Evolutionary conservation across 345 rosid genomes (phyloP), one percentile per base, ranked within the genome.

Genomic region (Mangifera indica): DNA sequence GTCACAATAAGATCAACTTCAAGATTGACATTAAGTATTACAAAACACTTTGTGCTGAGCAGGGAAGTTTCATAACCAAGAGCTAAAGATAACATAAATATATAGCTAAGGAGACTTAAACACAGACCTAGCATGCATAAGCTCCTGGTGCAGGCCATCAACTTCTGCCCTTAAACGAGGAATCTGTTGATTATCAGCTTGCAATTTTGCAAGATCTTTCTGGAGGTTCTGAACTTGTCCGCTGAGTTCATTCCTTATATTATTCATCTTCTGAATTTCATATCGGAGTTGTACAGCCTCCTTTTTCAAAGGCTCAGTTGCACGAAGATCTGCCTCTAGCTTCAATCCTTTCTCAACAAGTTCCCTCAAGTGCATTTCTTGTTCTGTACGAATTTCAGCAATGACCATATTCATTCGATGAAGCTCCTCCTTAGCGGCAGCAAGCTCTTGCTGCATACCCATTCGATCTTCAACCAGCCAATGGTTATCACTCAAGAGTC

Each of bases 301-400:
- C 63, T 85, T 91, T 83, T 87, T 95, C 73, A 89, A 81, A 20
- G 97, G 89, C 75, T 92, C 98, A 63, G 88, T 67, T 3, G 88
- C 94, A 58, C 92, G 96, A 64, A 91, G 80, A 79, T 95, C 99
- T 22, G 86, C 91, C 77, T 92, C 98, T 55, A 92, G 85, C 77
- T 89, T 91, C 86, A 89, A 76, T 67, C 91, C 89, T 80, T 86
- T 92, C 81, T 93, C 93, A 74, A 88, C 81, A 59, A 93, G 90
- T 59, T 87, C 93, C 82, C 96, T 89, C 8, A 77, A 72, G 18
- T 64, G 89, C 72, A 85, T 66, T 52, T 89, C 97, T 25, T 95
- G 94, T 25, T 91, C 97, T 0, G 81, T 80, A 56, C 90, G 93
- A 62, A 90, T 80, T 60, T 92, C 95, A 57, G 84, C 84, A 44